Conservation (phyloP, 805 yeast species). For the Pichia heedii region DNA sequence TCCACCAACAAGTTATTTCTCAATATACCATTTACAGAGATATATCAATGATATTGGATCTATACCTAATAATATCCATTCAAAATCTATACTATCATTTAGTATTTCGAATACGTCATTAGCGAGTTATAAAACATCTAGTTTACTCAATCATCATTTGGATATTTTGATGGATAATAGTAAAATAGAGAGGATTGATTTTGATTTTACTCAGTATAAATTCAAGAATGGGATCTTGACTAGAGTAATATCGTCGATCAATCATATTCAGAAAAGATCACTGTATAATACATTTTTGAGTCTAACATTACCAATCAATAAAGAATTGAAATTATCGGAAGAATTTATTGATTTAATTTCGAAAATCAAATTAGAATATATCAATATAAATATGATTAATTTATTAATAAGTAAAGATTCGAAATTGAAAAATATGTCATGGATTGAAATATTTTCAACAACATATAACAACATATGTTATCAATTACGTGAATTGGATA, state of each 20-base stretch:
- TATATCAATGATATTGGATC: conserved; percentile 2
- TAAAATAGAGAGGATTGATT: conserved; percentile 5
- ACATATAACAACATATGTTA: neutral
- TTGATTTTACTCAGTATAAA: conserved; percentile 8
- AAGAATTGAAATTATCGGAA: neutral
- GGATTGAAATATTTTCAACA: conserved; percentile 3
- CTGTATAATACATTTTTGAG: conserved; percentile 5
- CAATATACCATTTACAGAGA: conserved; percentile 4
- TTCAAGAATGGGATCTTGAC: neutral
- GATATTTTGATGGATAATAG: conserved; percentile 6
- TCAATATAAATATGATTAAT: conserved; percentile 7
- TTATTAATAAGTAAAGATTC: conserved; percentile 1
- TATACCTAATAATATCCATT: conserved; percentile 1
- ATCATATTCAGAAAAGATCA: conserved; percentile 6
- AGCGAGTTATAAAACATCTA: neutral
- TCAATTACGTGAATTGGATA: conserved; percentile 2
- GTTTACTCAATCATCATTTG: neutral
- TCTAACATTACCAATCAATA: conserved; percentile 4
- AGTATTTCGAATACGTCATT: conserved; percentile 4
- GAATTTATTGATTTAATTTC: neutral
- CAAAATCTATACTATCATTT: conserved; percentile 3
- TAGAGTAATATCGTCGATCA: neutral
- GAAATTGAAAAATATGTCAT: conserved; percentile 4
- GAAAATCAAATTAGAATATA: conserved; percentile 1
- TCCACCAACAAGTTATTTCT: conserved; percentile 5